Percentiles rank a stretch among this genome's conserved stretches.
Conservation (phyloP, 164 flowering plant species). For the Sextonia rubra region DNA sequence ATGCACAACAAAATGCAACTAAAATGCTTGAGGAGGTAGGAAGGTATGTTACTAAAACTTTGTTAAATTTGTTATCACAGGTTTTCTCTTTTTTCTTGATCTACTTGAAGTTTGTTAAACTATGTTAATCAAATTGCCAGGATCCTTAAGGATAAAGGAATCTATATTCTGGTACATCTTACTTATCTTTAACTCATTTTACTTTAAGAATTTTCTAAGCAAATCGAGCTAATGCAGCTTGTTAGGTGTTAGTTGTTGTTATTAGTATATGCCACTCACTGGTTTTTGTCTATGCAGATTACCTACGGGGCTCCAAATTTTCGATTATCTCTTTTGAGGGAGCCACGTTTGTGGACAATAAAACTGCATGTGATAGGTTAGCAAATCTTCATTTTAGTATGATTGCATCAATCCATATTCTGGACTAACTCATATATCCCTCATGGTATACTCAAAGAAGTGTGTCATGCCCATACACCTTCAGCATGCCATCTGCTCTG, state of each 20-base stretch:
- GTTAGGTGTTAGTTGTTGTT: neutral
- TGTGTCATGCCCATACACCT: neutral
- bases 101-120: slow-evolving; percentile 41
- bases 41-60: slow-evolving; percentile 38
- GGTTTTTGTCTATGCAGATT: slow-evolving; percentile 39
- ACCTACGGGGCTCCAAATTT: slow-evolving; percentile 77
- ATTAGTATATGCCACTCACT: neutral
- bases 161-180: slow-evolving; percentile 59
- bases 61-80: slow-evolving; percentile 4
- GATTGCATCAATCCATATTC: neutral
- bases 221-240: neutral
- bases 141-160: slow-evolving; percentile 80
- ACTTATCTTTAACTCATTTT: slow-evolving; percentile 7
- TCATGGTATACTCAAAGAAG: neutral
- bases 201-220: neutral
- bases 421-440: neutral
- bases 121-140: slow-evolving; percentile 72
- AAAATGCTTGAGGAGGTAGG: slow-evolving; percentile 75
- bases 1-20: slow-evolving; percentile 52
- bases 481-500: neutral
- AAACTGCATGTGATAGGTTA: slow-evolving; percentile 86
- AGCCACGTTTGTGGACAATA: slow-evolving; percentile 47
- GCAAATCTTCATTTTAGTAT: neutral
- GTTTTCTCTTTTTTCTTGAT: slow-evolving; percentile 32
- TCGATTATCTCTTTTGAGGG: slow-evolving; percentile 56